Evolutionary conservation across 2,329 filamentous ascomycete genomes (phyloP), one percentile per base, ranked within the genome.

Genomic region (Claviceps purpurea): DNA sequence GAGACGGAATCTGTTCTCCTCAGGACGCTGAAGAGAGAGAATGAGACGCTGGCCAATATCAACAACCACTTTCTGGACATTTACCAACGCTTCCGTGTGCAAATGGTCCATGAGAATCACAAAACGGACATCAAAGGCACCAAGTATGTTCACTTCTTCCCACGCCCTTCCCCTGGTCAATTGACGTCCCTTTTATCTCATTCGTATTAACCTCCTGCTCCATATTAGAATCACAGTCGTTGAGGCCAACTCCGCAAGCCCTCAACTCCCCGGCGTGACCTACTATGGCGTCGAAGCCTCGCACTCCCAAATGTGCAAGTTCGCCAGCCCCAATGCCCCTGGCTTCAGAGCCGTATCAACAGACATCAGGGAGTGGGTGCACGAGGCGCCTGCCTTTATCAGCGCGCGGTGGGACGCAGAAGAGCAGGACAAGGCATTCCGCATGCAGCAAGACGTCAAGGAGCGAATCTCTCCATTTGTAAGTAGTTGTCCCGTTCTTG

Each of bases 101-200:
- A 85, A 60, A 87, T 89, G 76, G 86, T 82, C 40, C 84, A 89
- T 52, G 86, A 90, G 62, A 83, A 82, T 46, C 79, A 83, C 58
- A 84, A 82, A 55, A 87, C 84, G 0, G 79, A 87, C 56, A 60
- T 89, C 39, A 83, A 78, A 58, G 80, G 79, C 2, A 79, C 79
- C 1, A 81, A 69, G 69, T 71, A 59, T 11, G 10, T 14, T 7
- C 38, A n/a, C 7, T n/a, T 10, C 3, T 20, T 11, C 18, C 13
- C 13, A 13, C 20, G 14, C 11, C 13, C 5, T 44, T 14, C 24
- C 14, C 14, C 5, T 18, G 13, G 16, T 4, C 14, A 7, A 1
- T 30, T 30, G n/a, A 14, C 3, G 6, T 26, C 18, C 11, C 7
- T 13, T n/a, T 11, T n/a, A 8, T 24, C n/a, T 22, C 1, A 41